Evolutionary conservation across 2,329 filamentous ascomycete species (phyloP).

Genomic region (Aspergillus chevalieri): DNA sequence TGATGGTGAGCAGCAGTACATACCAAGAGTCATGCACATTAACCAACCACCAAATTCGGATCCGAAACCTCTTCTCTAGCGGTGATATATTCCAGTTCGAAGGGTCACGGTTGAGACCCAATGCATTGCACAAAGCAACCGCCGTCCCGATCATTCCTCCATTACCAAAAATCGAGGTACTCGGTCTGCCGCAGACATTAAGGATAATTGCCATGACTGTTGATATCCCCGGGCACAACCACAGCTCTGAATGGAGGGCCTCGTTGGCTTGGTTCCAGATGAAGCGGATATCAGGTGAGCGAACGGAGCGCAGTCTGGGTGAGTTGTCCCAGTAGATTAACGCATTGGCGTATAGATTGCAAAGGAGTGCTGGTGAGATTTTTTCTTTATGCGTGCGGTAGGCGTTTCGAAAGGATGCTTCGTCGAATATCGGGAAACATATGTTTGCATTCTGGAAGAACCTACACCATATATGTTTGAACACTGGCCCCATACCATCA

Average conservation of each 20-base stretch:
- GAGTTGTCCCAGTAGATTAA: conserved; percentile 48
- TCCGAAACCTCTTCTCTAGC: conserved; percentile 47
- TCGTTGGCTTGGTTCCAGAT: conserved; percentile 54
- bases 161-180: conserved; percentile 51
- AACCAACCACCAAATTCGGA: conserved; percentile 53
- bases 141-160: conserved; percentile 47
- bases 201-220: conserved; percentile 49
- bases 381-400: conserved; percentile 37
- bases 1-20: conserved; percentile 1
- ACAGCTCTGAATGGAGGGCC: conserved; percentile 50
- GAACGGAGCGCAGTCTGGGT: conserved; percentile 25
- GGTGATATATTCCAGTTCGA: conserved; percentile 48
- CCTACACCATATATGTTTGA: conserved; percentile 18
- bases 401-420: conserved; percentile 40
- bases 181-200: conserved; percentile 51
- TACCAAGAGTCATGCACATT: conserved; percentile 53
- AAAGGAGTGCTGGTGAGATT: conserved; percentile 49
- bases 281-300: conserved; percentile 48
- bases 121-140: conserved; percentile 48
- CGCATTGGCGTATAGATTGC: conserved; percentile 47
- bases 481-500: background rate
- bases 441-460: conserved; percentile 47
- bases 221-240: conserved; percentile 49
- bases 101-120: conserved; percentile 52
- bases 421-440: conserved; percentile 52